Evolutionary conservation across 345 rosid genomes (phyloP).

Genomic region (Gynandropsis gynandra): DNA sequence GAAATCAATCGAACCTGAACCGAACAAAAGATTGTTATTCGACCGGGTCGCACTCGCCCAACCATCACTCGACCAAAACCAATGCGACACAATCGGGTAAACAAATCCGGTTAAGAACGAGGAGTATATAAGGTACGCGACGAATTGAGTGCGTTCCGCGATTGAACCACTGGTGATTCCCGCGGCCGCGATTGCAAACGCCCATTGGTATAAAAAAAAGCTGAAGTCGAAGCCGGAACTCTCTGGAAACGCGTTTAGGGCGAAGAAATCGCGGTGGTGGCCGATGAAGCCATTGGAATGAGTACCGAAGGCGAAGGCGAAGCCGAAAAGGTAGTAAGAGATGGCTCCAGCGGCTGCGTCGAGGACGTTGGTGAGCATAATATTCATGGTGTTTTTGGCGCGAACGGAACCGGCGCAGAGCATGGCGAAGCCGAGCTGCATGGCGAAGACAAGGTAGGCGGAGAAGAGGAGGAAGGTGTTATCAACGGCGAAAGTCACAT

Average conservation of each 20-base stretch:
- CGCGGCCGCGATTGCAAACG: slow-evolving; percentile 26
- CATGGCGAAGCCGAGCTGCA: slow-evolving; percentile 76
- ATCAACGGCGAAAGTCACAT: slow-evolving; percentile 36
- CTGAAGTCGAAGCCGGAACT: too few relatives aligned
- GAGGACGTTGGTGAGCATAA: slow-evolving; percentile 17
- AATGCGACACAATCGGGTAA: slow-evolving; percentile 24
- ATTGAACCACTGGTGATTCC: slow-evolving; percentile 39
- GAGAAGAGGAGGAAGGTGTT: slow-evolving; percentile 46
- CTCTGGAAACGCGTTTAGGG: too few relatives aligned
- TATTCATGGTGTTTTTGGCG: too few relatives aligned
- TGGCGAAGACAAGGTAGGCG: slow-evolving; percentile 42
- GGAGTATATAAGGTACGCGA: slow-evolving; percentile 31
- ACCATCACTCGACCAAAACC: slow-evolving; percentile 29
- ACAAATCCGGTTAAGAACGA: slow-evolving; percentile 30
- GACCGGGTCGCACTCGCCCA: slow-evolving; percentile 20
- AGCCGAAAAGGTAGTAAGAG: slow-evolving; percentile 20
- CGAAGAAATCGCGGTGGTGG: background rate
- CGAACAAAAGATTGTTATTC: slow-evolving; percentile 18
- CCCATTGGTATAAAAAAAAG: slow-evolving; percentile 23
- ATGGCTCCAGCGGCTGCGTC: slow-evolving; percentile 23
- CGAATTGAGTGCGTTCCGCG: slow-evolving; percentile 73
- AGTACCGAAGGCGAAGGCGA: slow-evolving; percentile 21
- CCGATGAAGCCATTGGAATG: slow-evolving; percentile 23
- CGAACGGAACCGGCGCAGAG: slow-evolving; percentile 23
- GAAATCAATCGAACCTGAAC: slow-evolving; percentile 24